These are phyloP conservation scores for Boletus subluridellus DNA, from an alignment of 1,284 basidiomycete species.

Conservation along the genomic window DNA sequence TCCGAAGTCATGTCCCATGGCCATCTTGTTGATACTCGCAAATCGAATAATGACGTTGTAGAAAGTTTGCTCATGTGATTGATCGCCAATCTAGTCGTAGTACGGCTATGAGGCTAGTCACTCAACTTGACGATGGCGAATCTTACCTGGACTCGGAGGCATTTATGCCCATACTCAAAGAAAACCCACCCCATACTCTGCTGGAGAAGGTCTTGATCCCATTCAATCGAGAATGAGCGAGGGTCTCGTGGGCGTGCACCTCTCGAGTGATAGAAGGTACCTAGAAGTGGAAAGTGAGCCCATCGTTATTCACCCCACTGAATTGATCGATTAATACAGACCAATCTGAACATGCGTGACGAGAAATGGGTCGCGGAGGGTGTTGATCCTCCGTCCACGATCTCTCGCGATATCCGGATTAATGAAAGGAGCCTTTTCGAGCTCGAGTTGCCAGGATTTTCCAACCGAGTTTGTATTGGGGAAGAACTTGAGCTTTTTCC, in stretches of 20 bases:
- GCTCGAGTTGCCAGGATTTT: constrained; percentile 31
- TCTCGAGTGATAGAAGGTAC: constrained; percentile 31
- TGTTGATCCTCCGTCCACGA: constrained; percentile 43
- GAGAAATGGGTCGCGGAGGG: constrained; percentile 47
- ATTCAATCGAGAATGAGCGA: constrained; percentile 65
- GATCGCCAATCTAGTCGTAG: constrained; percentile 49
- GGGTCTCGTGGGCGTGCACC: constrained; percentile 36
- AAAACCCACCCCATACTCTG: constrained; percentile 50
- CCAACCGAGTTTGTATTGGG: constrained; percentile 20
- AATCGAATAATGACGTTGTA: constrained; percentile 54
- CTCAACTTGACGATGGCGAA: background rate
- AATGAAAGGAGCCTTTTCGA: constrained; percentile 60
- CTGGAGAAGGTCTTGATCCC: constrained; percentile 43
- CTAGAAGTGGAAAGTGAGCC: constrained; percentile 11
- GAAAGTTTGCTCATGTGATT: constrained; percentile 47
- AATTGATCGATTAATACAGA: constrained; percentile 29
- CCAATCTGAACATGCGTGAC: constrained; percentile 64
- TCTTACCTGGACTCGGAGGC: constrained; percentile 55
- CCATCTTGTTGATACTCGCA: constrained; percentile 56
- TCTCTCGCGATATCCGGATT: constrained; percentile 58
- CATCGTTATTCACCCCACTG: background rate
- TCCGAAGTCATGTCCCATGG: constrained; percentile 51
- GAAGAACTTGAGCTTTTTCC: constrained; percentile 31
- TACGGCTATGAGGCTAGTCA: background rate
- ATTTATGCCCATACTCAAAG: constrained; percentile 64